These are phyloP conservation scores for Elaeagnus macrophylla DNA, from an alignment of 306 rosid species.

Conservation along the genomic window DNA sequence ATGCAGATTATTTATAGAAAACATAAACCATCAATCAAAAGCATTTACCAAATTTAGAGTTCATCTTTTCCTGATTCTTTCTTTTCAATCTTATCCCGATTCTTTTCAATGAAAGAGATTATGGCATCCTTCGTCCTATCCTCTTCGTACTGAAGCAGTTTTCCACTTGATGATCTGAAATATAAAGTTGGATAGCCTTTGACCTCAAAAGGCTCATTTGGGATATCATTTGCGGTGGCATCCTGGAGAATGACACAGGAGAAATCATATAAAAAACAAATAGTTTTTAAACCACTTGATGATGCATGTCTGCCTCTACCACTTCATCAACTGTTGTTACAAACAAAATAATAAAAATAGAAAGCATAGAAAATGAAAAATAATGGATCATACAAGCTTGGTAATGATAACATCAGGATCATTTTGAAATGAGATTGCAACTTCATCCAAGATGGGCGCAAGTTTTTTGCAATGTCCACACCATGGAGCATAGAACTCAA, in stretches of 20 bases:
- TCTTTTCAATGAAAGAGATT: slow-evolving; percentile 61
- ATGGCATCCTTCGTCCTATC: slow-evolving; percentile 65
- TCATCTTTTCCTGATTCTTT: slow-evolving; percentile 54
- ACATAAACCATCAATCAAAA: neutral
- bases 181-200: slow-evolving; percentile 81
- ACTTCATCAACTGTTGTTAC: no score
- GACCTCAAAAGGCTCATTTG: slow-evolving; percentile 47
- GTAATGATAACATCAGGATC: slow-evolving; percentile 67
- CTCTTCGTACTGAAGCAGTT: slow-evolving; percentile 41
- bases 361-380: neutral
- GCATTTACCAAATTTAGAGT: slow-evolving; percentile 53
- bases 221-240: slow-evolving; percentile 78
- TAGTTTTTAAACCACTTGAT: neutral
- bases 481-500: slow-evolving; percentile 96
- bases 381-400: slow-evolving; percentile 52
- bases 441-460: slow-evolving; percentile 91
- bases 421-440: slow-evolving; percentile 58
- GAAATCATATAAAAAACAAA: neutral
- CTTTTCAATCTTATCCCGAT: slow-evolving; percentile 40
- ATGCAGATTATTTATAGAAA: neutral
- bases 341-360: no score
- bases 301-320: neutral
- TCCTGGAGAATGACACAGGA: slow-evolving; percentile 37
- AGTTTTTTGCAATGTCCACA: slow-evolving; percentile 89
- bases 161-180: slow-evolving; percentile 71